Evolutionary conservation across 768 basidiomycete species (phyloP).

Genomic region (Suillus hirtellus): DNA sequence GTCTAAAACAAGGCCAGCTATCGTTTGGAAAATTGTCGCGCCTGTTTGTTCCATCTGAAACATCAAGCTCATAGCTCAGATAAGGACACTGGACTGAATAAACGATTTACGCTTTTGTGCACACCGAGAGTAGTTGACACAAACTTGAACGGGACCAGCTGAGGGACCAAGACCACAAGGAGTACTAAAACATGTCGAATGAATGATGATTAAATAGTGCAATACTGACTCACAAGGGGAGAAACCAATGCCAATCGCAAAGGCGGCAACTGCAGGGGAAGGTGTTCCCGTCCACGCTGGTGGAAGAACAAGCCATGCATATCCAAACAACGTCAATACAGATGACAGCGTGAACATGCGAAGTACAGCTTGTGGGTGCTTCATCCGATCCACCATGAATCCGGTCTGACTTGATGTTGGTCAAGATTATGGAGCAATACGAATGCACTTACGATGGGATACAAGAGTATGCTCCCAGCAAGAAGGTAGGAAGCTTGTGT

Average conservation of each 20-base stretch:
- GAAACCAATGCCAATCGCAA: conserved; percentile 72
- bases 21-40: conserved; percentile 68
- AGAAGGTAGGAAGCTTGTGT: conserved; percentile 70
- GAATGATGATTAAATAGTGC: not conserved
- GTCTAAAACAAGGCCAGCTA: conserved; percentile 63
- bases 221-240: conserved; percentile 50
- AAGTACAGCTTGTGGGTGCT: conserved; percentile 57
- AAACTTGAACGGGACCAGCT: conserved; percentile 67
- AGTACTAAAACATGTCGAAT: conserved; percentile 47
- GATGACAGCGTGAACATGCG: conserved; percentile 61
- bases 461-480: conserved; percentile 66
- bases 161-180: conserved; percentile 72
- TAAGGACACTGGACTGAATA: not conserved
- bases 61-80: conserved; percentile 1
- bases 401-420: conserved; percentile 48
- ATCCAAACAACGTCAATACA: conserved; percentile 57
- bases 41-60: conserved; percentile 73
- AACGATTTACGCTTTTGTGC: conserved; percentile 67
- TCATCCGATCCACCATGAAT: conserved; percentile 60
- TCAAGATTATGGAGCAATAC: conserved; percentile 1
- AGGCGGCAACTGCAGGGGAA: conserved; percentile 59
- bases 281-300: conserved; percentile 56
- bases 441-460: conserved; percentile 56
- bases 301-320: conserved; percentile 67
- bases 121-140: conserved; percentile 77